Percentiles rank a stretch among this genome's conserved stretches.
Evolutionary conservation across 805 yeast species (phyloP).

Genomic region (Candida andamanensis): DNA sequence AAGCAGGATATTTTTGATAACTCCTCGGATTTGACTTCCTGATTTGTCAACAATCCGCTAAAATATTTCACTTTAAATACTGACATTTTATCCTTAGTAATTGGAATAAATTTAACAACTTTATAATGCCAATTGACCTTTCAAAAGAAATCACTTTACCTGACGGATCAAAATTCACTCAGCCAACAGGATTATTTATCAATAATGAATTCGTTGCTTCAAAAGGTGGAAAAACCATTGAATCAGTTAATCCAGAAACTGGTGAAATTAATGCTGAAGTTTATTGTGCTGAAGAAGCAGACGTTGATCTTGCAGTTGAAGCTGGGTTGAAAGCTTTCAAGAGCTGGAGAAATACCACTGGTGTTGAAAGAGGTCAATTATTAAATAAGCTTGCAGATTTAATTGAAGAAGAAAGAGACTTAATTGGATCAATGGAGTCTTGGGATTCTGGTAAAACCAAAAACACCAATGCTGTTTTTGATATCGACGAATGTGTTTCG

Average conservation of each 20-base stretch:
- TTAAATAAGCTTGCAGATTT: conserved; percentile 35
- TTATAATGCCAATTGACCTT: conserved; percentile 1
- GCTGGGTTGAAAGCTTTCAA: conserved; percentile 36
- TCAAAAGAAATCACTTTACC: conserved; percentile 41
- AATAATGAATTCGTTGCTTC: conserved; percentile 40
- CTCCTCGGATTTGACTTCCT: too few relatives aligned
- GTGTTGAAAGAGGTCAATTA: conserved; percentile 35
- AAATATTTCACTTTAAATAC: too few relatives aligned
- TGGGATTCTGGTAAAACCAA: conserved; percentile 47
- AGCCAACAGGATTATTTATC: conserved; percentile 59
- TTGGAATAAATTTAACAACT: too few relatives aligned
- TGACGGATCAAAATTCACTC: conserved; percentile 44
- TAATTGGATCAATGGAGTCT: conserved; percentile 37
- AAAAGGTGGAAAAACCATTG: conserved; percentile 30
- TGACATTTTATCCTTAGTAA: too few relatives aligned
- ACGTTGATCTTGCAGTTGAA: conserved; percentile 38
- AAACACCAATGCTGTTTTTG: conserved; percentile 44
- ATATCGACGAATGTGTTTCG: conserved; percentile 42
- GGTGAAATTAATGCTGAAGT: conserved; percentile 40
- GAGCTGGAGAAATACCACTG: conserved; percentile 44
- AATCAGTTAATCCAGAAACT: conserved; percentile 40
- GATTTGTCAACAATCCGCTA: too few relatives aligned
- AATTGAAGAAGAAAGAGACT: conserved; percentile 27
- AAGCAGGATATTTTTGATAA: too few relatives aligned
- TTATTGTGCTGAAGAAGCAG: conserved; percentile 38